Evolutionary conservation across 805 yeast species (phyloP), one percentile per base, ranked within the genome.

Genomic region (Kodamaea kaohsiungensis): DNA sequence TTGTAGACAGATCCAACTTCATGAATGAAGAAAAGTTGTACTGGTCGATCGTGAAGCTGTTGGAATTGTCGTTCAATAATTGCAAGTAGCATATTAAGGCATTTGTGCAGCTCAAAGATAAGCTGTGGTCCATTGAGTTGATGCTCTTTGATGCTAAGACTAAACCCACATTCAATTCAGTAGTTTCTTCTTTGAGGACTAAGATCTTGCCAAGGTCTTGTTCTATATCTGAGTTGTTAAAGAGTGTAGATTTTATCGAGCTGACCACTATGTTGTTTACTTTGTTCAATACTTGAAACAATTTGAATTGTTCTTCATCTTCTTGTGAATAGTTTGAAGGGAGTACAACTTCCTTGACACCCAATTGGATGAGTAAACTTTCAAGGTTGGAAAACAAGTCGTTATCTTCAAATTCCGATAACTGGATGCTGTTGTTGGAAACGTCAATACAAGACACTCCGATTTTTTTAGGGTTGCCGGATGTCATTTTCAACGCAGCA

Each of bases 1-100:
- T 83, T 0, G 98, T 96, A 1, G 98, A 85, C 5, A 93, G 84
- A 66, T 95, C 99, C 48, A 95, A 78, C 64, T 89, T 88, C 96
- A 95, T 90, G 68, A 79, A 92, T 59, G 88, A 85, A n/a, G 83
- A 76, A 49, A 93, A 76, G 54, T 86, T 85, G 68, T 92, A 93
- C 59, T 81, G 80, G 27, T 80, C 80, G 22, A 95, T 71, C 17
- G 79, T 71, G 60, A 78, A 85, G 13, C 77, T 69, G 15, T 88
- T 88, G 7, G 81, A 66, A 52, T 82, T 80, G 53, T 84, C 85
- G 7, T 78, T 70, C 64, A 90, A 71, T 33, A 92, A 70, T 35
- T 83, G 84, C 54, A 95, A 74, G 66, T 92, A 91, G 15, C 73
- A 73, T 12, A 93, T 66, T 25, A 91, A 75, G 0, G 96, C 92